Evolutionary conservation across 345 rosid species (phyloP).

Genomic region (Punica granatum): DNA sequence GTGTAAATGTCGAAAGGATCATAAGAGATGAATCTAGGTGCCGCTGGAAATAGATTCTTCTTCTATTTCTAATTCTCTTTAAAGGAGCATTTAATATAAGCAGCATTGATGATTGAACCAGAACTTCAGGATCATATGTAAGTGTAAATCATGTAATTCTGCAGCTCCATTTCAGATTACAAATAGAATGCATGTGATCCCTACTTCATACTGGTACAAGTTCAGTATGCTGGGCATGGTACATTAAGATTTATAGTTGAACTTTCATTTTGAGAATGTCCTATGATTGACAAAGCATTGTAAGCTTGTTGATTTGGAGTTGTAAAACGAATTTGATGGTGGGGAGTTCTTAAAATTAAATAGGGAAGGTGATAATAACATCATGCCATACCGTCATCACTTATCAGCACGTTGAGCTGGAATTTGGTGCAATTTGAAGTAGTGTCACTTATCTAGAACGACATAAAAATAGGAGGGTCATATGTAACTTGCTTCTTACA

Average conservation of each 20-base stretch:
- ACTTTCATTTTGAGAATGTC: background rate
- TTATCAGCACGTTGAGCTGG: background rate
- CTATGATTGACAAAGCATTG: background rate
- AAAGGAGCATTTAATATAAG: background rate
- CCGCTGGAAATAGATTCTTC: background rate
- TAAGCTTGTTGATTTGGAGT: background rate
- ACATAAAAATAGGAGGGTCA: background rate
- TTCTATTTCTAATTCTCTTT: background rate
- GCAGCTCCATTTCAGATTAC: background rate
- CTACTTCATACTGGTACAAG: background rate
- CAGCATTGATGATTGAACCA: background rate
- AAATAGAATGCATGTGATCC: background rate
- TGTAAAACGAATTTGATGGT: background rate
- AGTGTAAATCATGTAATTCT: background rate
- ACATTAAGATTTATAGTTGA: background rate
- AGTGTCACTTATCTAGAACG: background rate
- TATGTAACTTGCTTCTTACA: constrained; percentile 16
- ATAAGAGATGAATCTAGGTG: background rate
- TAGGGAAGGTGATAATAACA: background rate
- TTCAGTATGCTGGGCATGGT: background rate
- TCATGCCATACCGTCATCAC: background rate
- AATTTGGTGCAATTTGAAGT: background rate
- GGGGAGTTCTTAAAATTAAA: background rate
- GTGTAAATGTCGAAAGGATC: no score
- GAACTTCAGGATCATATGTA: background rate